Percentiles rank a stretch among this genome's conserved stretches.
Evolutionary conservation across 495 filamentous ascomycete species (phyloP).

Genomic region (Clavariopsis aquatica): DNA sequence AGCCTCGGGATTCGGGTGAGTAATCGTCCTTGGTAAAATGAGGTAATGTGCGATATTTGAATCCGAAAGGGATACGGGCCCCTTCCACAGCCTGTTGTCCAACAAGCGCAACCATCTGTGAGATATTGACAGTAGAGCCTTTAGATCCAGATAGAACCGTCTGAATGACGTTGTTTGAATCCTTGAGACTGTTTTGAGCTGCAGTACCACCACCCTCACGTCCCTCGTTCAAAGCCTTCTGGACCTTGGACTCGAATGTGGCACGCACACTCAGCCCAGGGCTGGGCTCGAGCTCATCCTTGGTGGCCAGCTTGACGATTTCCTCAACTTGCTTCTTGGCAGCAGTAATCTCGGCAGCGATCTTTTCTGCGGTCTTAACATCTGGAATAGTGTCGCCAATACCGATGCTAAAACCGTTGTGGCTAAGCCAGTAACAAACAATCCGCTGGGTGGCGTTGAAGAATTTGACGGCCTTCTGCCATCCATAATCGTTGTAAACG

Average conservation of each 20-base stretch:
- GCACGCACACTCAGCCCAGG: conserved; percentile 98
- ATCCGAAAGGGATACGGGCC: conserved; percentile 98
- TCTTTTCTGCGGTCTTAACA: conserved; percentile 72
- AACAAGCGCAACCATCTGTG: conserved; percentile 96
- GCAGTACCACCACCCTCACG: conserved; percentile 94
- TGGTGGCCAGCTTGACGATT: conserved; percentile 74
- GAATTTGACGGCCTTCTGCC: conserved; percentile 81
- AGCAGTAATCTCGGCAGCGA: conserved; percentile 72
- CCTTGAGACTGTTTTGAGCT: conserved; percentile 88
- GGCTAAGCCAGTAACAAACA: conserved; percentile 96
- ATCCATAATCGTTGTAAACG: conserved; percentile 92
- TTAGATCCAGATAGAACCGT: conserved; percentile 98
- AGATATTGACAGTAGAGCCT: conserved; percentile 97
- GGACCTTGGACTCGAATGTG: conserved; percentile 95
- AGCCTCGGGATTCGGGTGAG: conserved; percentile 92
- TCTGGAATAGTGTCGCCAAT: conserved; percentile 99
- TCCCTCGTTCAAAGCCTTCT: conserved; percentile 86
- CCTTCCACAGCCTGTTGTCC: conserved; percentile 98
- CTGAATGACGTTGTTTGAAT: conserved; percentile 89
- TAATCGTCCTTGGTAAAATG: conserved; percentile 99
- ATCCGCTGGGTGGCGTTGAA: conserved; percentile 94
- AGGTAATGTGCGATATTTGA: conserved; percentile 95
- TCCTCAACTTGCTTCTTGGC: conserved; percentile 77
- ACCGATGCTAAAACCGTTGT: conserved; percentile 96
- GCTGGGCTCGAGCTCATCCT: conserved; percentile 79